phyloP scores from a whole-genome alignment of 2,329 filamentous ascomycete genomes.

The Aspergillus latus region DNA sequence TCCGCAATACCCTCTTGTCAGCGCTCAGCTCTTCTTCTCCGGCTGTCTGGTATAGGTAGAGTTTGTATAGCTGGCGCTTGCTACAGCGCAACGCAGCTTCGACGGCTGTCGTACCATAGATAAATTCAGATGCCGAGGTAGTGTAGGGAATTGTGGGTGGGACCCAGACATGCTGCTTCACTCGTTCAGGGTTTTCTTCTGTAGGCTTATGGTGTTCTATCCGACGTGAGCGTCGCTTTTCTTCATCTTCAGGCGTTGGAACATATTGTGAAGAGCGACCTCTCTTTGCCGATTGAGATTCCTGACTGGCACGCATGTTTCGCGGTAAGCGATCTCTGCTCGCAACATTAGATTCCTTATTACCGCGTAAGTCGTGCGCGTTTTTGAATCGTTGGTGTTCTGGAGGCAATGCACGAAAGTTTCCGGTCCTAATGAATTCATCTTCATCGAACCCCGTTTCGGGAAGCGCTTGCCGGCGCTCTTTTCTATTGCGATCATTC shows the following conservation, averaged over 20 bases:
- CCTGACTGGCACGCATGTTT: background rate
- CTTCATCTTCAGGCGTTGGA: background rate
- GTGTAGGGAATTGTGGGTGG: slow-evolving; percentile 64
- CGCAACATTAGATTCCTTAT: background rate
- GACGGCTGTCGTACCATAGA: slow-evolving; percentile 82
- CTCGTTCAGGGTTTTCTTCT: slow-evolving; percentile 31
- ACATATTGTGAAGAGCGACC: background rate
- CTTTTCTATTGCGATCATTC: background rate
- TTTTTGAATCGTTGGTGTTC: slow-evolving; percentile 21
- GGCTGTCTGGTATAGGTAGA: slow-evolving; percentile 71
- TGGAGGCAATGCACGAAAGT: slow-evolving; percentile 27
- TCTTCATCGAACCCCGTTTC: slow-evolving; percentile 23
- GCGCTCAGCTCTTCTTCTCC: slow-evolving; percentile 54
- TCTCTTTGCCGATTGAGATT: background rate
- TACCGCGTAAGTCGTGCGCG: background rate
- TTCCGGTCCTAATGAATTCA: slow-evolving; percentile 34
- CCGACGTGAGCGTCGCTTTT: background rate
- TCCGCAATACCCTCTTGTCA: slow-evolving; percentile 38
- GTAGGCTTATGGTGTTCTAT: slow-evolving; percentile 21
- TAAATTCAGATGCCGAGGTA: slow-evolving; percentile 84
- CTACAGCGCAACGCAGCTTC: slow-evolving; percentile 70
- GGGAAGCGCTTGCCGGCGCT: background rate
- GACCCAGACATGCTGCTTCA: slow-evolving; percentile 36
- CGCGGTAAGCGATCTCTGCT: background rate
- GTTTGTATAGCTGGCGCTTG: slow-evolving; percentile 73